Conservation (phyloP, 805 yeast genomes). For the Teunomyces atbi region DNA sequence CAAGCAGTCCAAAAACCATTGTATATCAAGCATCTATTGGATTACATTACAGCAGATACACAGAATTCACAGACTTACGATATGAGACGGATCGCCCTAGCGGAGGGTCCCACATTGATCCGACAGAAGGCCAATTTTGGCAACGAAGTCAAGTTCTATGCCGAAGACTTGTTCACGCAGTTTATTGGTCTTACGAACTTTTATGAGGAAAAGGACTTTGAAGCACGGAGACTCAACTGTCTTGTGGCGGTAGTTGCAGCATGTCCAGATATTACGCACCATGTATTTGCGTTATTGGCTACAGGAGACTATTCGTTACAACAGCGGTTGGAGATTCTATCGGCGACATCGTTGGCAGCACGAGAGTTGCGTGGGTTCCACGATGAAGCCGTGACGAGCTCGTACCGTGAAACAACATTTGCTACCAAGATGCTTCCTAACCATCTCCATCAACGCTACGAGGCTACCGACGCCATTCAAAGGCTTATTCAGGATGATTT, state of each 20-base stretch:
- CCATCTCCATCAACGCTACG: slow-evolving; percentile 44
- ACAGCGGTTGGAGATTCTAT: slow-evolving; percentile 66
- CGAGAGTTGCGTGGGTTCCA: slow-evolving; percentile 66
- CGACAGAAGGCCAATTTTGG: slow-evolving; percentile 61
- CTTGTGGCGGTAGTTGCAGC: slow-evolving; percentile 63
- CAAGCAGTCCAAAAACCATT: slow-evolving; percentile 49
- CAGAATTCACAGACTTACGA: slow-evolving; percentile 47
- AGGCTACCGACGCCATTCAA: slow-evolving; percentile 15
- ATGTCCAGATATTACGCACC: slow-evolving; percentile 42
- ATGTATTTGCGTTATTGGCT: slow-evolving; percentile 48
- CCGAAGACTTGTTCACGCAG: slow-evolving; percentile 49
- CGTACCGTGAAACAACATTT: slow-evolving; percentile 27
- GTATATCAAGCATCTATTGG: slow-evolving; percentile 69
- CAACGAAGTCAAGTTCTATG: slow-evolving; percentile 58
- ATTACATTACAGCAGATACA: slow-evolving; percentile 49
- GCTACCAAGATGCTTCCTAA: slow-evolving; percentile 47
- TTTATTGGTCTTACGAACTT: slow-evolving; percentile 56
- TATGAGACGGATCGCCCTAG: slow-evolving; percentile 50
- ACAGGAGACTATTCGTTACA: slow-evolving; percentile 80
- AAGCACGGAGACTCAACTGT: slow-evolving; percentile 60
- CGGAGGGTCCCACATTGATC: slow-evolving; percentile 56
- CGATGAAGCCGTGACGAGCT: slow-evolving; percentile 46
- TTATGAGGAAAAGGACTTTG: slow-evolving; percentile 58
- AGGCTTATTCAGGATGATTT: slow-evolving; percentile 30
- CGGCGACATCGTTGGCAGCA: slow-evolving; percentile 68